Percentiles rank a stretch among this genome's conserved stretches.
These are phyloP conservation scores for Penicillium canariense DNA, from an alignment of 495 filamentous ascomycete species.

Conservation along the genomic window DNA sequence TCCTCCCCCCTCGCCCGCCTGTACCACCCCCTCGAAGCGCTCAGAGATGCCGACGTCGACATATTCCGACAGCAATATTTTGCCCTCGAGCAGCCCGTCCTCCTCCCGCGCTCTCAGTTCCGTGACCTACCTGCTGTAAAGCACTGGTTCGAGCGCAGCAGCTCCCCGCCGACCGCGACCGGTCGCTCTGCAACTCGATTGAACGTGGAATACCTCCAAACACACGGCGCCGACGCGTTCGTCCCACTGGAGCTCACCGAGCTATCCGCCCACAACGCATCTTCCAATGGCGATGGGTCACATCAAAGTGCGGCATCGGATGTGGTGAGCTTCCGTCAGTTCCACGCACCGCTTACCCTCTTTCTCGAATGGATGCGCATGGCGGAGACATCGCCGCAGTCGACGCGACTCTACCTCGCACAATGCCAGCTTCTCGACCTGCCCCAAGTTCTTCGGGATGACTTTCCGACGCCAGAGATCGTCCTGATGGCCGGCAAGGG, in stretches of 20 bases:
- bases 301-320: neutral
- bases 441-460: constrained; percentile 56
- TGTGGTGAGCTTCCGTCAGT: constrained; percentile 47
- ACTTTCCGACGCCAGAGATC: constrained; percentile 66
- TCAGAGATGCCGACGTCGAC: constrained; percentile 31
- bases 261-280: neutral
- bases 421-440: constrained; percentile 70
- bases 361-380: constrained; percentile 55
- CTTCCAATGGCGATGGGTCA: neutral
- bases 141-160: constrained; percentile 50
- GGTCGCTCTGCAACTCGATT: constrained; percentile 25
- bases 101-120: constrained; percentile 49
- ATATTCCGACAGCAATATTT: constrained; percentile 52
- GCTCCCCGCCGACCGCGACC: neutral
- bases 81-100: constrained; percentile 40
- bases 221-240: constrained; percentile 45
- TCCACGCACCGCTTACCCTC: constrained; percentile 54
- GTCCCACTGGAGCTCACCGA: constrained; percentile 60
- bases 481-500: constrained; percentile 60
- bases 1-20: constrained; percentile 22
- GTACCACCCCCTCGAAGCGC: constrained; percentile 33
- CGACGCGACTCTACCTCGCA: constrained; percentile 70
- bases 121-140: constrained; percentile 46
- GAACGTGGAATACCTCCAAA: constrained; percentile 48
- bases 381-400: constrained; percentile 31